Conservation (phyloP, 441 rosid genomes). For the Macaranga tanarius region DNA sequence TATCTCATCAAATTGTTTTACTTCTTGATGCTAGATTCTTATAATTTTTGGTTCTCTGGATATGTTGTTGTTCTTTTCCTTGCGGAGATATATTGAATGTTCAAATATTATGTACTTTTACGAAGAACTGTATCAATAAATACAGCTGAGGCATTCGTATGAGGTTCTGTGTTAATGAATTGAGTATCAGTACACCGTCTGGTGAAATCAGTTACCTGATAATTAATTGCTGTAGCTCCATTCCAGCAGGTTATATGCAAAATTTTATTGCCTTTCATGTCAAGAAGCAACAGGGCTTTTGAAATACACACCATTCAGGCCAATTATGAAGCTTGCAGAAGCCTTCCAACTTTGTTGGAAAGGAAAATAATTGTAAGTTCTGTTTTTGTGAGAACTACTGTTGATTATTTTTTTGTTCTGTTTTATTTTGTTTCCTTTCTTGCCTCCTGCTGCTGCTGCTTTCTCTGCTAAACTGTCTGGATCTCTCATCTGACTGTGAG, state of each 20-base stretch:
- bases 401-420: not conserved
- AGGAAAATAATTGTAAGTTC: not conserved
- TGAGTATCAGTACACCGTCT: not conserved
- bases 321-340: not conserved
- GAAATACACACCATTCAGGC: not conserved
- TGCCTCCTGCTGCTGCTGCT: not conserved
- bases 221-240: conserved; percentile 9
- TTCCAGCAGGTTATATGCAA: conserved; percentile 1
- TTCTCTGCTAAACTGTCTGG: not conserved
- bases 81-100: not conserved
- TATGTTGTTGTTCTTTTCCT: not conserved
- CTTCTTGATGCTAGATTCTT: conserved; percentile 1
- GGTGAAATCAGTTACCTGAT: not conserved
- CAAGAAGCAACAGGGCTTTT: not conserved
- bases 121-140: not conserved
- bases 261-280: conserved; percentile 1
- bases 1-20: not conserved
- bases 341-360: not conserved
- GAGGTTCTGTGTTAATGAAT: not conserved
- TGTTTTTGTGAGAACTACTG: not conserved
- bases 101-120: not conserved
- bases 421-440: not conserved
- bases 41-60: not conserved
- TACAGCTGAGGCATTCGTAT: not conserved
- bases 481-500: not conserved